phyloP scores from a whole-genome alignment of 257 asterid genomes.

The Nicotiana sylvestris region DNA sequence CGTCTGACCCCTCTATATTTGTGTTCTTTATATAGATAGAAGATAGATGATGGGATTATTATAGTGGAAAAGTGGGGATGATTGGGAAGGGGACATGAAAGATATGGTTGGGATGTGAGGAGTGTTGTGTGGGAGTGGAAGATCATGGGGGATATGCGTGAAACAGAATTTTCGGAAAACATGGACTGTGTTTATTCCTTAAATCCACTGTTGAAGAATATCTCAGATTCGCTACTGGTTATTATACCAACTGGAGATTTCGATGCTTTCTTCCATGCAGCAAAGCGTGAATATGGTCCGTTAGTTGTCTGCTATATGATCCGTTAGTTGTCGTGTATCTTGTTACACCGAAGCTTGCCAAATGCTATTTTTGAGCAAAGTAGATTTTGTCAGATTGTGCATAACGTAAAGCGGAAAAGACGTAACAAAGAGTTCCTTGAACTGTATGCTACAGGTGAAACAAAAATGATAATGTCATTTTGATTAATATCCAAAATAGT shows the following conservation, averaged over 20 bases:
- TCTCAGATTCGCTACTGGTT: slow-evolving; percentile 93
- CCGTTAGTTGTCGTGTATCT: neutral
- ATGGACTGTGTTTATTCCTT: slow-evolving; percentile 66
- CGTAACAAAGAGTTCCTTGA: neutral
- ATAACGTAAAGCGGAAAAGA: neutral
- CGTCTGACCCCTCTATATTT: too few relatives aligned
- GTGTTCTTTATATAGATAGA: too few relatives aligned
- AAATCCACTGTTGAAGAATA: slow-evolving; percentile 74
- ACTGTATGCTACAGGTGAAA: too few relatives aligned
- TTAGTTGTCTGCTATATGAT: slow-evolving; percentile 67
- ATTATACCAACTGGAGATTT: slow-evolving; percentile 94
- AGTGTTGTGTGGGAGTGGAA: too few relatives aligned
- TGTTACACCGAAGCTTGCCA: neutral
- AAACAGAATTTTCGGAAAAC: slow-evolving; percentile 31
- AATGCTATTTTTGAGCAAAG: neutral
- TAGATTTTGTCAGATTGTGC: neutral
- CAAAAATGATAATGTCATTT: too few relatives aligned
- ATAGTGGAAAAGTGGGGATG: too few relatives aligned
- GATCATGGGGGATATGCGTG: neutral
- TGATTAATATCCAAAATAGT: too few relatives aligned
- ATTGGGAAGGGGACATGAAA: too few relatives aligned
- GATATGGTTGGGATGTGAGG: too few relatives aligned
- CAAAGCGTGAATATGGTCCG: slow-evolving; percentile 93
- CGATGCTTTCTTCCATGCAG: slow-evolving; percentile 97
- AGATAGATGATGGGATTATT: too few relatives aligned